Conservation (phyloP, 2,329 filamentous ascomycete species). For the Pseudocercospora pini-densiflorae region DNA sequence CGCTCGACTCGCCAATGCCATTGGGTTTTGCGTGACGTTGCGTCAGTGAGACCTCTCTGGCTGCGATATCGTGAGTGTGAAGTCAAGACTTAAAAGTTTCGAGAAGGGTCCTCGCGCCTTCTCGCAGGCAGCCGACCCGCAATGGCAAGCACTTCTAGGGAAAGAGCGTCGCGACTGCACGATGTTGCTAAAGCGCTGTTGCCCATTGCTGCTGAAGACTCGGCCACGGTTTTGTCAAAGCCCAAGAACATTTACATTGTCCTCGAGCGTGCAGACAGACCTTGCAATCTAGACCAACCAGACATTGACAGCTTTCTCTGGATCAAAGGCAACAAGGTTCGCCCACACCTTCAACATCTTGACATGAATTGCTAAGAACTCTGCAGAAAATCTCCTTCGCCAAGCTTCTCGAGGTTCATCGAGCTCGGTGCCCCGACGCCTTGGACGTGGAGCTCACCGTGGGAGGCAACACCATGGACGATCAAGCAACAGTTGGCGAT, state of each 20-base stretch:
- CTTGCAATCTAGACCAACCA: background rate
- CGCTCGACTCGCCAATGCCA: background rate
- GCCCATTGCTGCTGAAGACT: conserved; percentile 6
- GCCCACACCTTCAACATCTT: background rate
- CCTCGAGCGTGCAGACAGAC: background rate
- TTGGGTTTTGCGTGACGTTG: background rate
- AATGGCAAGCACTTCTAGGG: background rate
- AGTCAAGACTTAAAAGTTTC: background rate
- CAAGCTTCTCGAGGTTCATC: background rate
- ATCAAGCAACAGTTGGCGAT: background rate
- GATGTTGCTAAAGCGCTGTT: conserved; percentile 4
- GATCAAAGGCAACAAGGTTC: conserved; percentile 3
- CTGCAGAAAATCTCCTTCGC: background rate
- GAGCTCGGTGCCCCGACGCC: background rate
- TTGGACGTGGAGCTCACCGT: background rate
- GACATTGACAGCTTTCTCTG: conserved; percentile 6
- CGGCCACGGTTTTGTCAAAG: background rate
- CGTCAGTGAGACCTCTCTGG: too few species aligned
- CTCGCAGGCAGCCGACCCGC: background rate
- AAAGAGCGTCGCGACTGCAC: conserved; percentile 4
- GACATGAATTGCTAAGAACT: background rate
- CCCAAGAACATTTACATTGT: conserved; percentile 1
- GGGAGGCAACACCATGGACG: background rate
- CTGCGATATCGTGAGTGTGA: background rate
- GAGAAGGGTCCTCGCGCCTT: background rate